Evolutionary conservation across 2,329 filamentous ascomycete species (phyloP).

Genomic region (Talaromyces sp.): DNA sequence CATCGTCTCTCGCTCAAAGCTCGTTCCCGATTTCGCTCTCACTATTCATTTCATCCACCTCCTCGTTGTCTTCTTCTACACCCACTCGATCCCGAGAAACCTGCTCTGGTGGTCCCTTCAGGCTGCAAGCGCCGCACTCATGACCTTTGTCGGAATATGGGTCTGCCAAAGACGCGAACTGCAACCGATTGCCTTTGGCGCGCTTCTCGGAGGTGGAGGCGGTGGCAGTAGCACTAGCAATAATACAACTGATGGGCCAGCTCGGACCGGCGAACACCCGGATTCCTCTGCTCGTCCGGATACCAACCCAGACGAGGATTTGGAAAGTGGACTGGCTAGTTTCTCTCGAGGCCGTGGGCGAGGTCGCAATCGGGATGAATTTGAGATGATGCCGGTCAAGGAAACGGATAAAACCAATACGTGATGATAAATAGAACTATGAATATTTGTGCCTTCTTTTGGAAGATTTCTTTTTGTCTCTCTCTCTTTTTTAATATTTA

Average conservation of each 20-base stretch:
- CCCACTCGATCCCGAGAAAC: constrained; percentile 67
- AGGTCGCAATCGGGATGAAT: constrained; percentile 25
- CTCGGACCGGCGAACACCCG: constrained; percentile 9
- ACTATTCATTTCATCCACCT: constrained; percentile 84
- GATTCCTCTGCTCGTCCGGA: constrained; percentile 6
- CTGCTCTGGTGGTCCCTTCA: constrained; percentile 81
- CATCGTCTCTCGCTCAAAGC: constrained; percentile 81
- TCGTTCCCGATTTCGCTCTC: constrained; percentile 89
- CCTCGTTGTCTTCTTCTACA: constrained; percentile 70
- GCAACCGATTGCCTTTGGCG: constrained; percentile 77
- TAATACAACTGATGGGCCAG: constrained; percentile 11
- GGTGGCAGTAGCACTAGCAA: constrained; percentile 9
- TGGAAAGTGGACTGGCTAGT: constrained; percentile 15
- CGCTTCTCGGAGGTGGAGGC: constrained; percentile 35
- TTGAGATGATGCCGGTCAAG: constrained; percentile 32
- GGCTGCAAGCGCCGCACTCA: constrained; percentile 54
- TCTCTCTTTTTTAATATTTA: not conserved
- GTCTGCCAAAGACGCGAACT: constrained; percentile 87
- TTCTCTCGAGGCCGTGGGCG: constrained; percentile 27
- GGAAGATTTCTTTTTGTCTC: not conserved
- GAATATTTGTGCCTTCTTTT: not conserved
- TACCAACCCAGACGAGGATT: constrained; percentile 11
- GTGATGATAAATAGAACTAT: constrained; percentile 15
- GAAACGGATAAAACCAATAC: constrained; percentile 23
- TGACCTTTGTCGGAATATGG: constrained; percentile 76